phyloP scores from a whole-genome alignment of 83 land plant species.

The Diphasiastrum complanatum region DNA sequence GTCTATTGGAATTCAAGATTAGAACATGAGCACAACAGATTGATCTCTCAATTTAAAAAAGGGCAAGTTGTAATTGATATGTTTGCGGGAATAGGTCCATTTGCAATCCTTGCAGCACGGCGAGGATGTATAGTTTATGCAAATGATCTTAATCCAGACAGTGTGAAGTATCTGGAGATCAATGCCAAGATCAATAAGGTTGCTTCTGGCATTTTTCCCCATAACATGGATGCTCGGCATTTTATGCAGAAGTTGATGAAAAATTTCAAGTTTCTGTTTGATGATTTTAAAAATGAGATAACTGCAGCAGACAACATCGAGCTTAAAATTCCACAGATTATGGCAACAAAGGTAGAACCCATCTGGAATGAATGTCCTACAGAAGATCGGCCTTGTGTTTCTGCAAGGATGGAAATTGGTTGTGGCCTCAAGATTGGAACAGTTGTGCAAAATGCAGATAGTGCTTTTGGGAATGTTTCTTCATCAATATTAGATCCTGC shows the following conservation, averaged over 20 bases:
- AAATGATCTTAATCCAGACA: constrained; percentile 87
- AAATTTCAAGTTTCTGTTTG: constrained; percentile 15
- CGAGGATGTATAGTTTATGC: constrained; percentile 85
- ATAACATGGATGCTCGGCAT: constrained; percentile 83
- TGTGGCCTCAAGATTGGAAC: too few relatives aligned
- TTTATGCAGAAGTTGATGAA: constrained; percentile 51
- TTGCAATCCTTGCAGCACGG: constrained; percentile 93
- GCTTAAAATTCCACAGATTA: too few relatives aligned
- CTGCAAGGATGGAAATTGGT: too few relatives aligned
- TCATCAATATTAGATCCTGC: too few relatives aligned
- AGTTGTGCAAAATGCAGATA: too few relatives aligned
- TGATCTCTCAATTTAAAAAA: constrained; percentile 55
- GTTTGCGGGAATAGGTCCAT: constrained; percentile 96
- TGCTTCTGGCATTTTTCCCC: constrained; percentile 36
- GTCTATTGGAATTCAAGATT: constrained; percentile 98
- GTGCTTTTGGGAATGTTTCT: too few relatives aligned
- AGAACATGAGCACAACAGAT: constrained; percentile 81
- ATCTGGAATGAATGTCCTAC: too few relatives aligned
- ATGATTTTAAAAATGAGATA: too few relatives aligned
- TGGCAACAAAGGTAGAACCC: too few relatives aligned
- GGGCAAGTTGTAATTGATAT: constrained; percentile 79
- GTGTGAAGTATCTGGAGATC: constrained; percentile 56
- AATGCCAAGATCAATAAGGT: constrained; percentile 81
- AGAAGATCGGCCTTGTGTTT: too few relatives aligned
- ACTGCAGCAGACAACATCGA: too few relatives aligned